A percentile compares a stretch with the other conserved stretches of the same genome.
phyloP scores from a whole-genome alignment of 306 rosid species.

The Nissolia schottii region DNA sequence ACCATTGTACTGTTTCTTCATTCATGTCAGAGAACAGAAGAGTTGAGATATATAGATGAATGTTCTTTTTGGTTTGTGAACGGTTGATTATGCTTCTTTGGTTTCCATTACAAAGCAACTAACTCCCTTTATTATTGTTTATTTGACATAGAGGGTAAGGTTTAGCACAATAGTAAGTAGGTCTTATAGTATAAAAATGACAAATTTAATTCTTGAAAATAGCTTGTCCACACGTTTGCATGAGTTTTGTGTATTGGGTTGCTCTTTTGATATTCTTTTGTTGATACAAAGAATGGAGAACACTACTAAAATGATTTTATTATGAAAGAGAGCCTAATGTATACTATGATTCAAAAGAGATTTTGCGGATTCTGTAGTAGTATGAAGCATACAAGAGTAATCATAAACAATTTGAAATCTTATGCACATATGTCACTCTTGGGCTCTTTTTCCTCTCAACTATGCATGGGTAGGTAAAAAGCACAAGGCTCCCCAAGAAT shows the following conservation, averaged over 20 bases:
- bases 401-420: constrained; percentile 5
- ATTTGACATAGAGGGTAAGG: too few relatives aligned
- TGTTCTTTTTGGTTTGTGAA: background rate
- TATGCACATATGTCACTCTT: background rate
- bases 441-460: background rate
- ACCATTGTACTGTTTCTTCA: background rate
- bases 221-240: too few relatives aligned
- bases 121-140: background rate
- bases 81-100: background rate
- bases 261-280: too few relatives aligned
- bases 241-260: too few relatives aligned
- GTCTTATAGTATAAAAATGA: too few relatives aligned
- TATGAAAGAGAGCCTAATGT: background rate
- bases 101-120: background rate
- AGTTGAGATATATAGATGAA: background rate
- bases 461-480: constrained; percentile 28
- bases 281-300: too few relatives aligned
- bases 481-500: constrained; percentile 15
- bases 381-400: too few relatives aligned
- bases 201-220: too few relatives aligned
- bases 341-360: background rate
- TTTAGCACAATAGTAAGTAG: too few relatives aligned
- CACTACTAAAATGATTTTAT: background rate
- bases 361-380: background rate
- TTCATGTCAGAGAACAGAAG: background rate